Evolutionary conservation across 2,329 filamentous ascomycete genomes (phyloP).

Genomic region (Fusarium humuli): DNA sequence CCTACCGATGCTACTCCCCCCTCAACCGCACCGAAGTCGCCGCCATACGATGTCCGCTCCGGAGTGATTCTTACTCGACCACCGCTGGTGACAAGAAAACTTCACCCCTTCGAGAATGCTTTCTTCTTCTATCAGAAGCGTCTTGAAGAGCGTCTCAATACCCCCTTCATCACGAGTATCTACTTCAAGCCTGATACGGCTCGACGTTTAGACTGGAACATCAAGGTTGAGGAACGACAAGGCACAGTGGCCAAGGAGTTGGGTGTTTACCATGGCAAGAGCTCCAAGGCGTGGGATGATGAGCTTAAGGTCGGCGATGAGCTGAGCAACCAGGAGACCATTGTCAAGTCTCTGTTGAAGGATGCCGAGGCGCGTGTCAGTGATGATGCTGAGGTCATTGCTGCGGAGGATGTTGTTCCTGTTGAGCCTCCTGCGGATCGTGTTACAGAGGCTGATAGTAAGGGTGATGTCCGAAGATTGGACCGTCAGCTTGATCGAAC

Average conservation of each 20-base stretch:
- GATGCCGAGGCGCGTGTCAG: conserved; percentile 77
- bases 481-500: conserved; percentile 84
- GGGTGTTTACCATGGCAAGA: conserved; percentile 81
- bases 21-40: conserved; percentile 33
- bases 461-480: conserved; percentile 79
- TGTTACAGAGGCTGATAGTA: conserved; percentile 80
- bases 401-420: conserved; percentile 69
- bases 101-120: conserved; percentile 89
- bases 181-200: conserved; percentile 95
- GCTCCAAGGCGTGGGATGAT: conserved; percentile 85
- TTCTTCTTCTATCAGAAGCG: conserved; percentile 98
- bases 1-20: conserved; percentile 36
- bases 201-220: conserved; percentile 87
- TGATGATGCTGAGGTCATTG: conserved; percentile 70
- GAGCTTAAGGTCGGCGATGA: conserved; percentile 82
- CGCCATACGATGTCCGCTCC: conserved; percentile 64
- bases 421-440: conserved; percentile 78
- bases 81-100: conserved; percentile 84
- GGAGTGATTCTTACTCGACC: conserved; percentile 89
- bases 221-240: conserved; percentile 80
- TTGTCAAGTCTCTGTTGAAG: conserved; percentile 76
- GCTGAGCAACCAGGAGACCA: conserved; percentile 71
- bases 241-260: conserved; percentile 85
- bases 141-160: conserved; percentile 88
- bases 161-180: conserved; percentile 90